Base-by-base conservation (phyloP, 2,329 filamentous ascomycete species). In the Colletotrichum costaricense region DNA sequence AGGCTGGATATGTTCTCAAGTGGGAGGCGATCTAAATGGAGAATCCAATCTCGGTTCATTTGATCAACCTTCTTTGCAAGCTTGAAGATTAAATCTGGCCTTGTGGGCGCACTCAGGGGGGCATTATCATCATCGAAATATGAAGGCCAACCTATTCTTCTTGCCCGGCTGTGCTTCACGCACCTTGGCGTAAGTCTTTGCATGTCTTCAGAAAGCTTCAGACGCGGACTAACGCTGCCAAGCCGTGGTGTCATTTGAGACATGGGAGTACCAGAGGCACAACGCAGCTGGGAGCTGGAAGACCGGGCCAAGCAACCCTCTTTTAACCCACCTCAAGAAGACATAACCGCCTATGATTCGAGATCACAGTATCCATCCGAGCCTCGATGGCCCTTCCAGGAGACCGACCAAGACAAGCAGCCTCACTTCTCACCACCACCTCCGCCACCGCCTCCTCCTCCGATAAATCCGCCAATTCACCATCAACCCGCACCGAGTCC, bases 281-380 rank as follows among this genome's bases (percentile, higher is more conserved):
- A 35, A 35, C 33, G 28, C 42, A 49, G 42, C 69, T 69, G 69
- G 66, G 66, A 72, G 42, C 59, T 69, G 16, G 52, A 72, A 16
- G 66, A 69, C 33, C 65, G 59, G 38, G 22, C 52, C n/a, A 28
- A n/a, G 35, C 35, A 64, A 24, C 55, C 38, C n/a, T 16, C n/a
- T 5, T 19, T 52, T 5, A 24, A 38, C 6, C 64, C 57, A 9
- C 26, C 35, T 9, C 58, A 19, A 14, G 57, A 30, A 52, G 60
- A 58, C 11, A 54, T 14, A 9, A 8, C 26, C 9, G 16, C 26
- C 26, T 16, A 56, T 5, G 56, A 22, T 8, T 35, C 68, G 9
- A 35, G 19, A 55, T 33, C 19, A n/a, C 33, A 55, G 3, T 4
- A 35, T 7, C 46, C 4, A 14, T 4, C 24, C 63, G 19, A 58